Base-by-base conservation (phyloP, 2,329 filamentous ascomycete genomes). In the Colletotrichum truncatum region DNA sequence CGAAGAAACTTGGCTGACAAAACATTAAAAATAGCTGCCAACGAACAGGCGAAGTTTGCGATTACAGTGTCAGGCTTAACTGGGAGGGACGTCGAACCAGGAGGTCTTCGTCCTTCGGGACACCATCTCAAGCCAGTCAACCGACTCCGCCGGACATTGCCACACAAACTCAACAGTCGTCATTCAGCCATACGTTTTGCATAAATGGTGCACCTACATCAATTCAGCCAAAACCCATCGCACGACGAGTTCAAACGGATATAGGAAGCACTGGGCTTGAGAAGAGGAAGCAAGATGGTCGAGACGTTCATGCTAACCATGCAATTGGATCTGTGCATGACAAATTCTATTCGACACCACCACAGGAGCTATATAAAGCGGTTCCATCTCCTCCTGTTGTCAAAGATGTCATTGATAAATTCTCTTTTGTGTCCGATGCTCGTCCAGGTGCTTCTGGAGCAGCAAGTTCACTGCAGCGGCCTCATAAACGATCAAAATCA, bases 1-100 rank as follows among this genome's bases (percentile, higher is more conserved):
- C n/a, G 10, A 16, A 16, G 23, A 39, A 28, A 49, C 21, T 21
- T 18, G 6, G 14, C 48, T 38, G 32, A 53, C 48, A 16, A 36
- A 41, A n/a, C 3, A 3, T 21, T 10, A 18, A 14, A 12, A 10
- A 45, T 57, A 84, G 82, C 73, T 95, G 93, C 76, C 84, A 89
- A 71, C 88, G 88, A 67, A 88, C 90, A 68, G 89, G 89, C 66
- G 91, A 93, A 73, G 80, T 81, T 48, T 96, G 93, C 80, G 92
- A 96, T 77, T 95, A 94, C 75, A 92, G 88, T 71, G 92, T 95
- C 70, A 86, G 91, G 30, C 80, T 95, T 69, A 94, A 94, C 72
- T 95, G 93, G 93, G 90, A 91, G 66, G 91, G 92, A 4, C 86
- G 92, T 61, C 84, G 85, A 52, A 90, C 87, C 73, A 88, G 86